These are phyloP conservation scores for Berkeleyomyces basicola DNA, from an alignment of 2,329 filamentous ascomycete genomes.

Conservation along the genomic window DNA sequence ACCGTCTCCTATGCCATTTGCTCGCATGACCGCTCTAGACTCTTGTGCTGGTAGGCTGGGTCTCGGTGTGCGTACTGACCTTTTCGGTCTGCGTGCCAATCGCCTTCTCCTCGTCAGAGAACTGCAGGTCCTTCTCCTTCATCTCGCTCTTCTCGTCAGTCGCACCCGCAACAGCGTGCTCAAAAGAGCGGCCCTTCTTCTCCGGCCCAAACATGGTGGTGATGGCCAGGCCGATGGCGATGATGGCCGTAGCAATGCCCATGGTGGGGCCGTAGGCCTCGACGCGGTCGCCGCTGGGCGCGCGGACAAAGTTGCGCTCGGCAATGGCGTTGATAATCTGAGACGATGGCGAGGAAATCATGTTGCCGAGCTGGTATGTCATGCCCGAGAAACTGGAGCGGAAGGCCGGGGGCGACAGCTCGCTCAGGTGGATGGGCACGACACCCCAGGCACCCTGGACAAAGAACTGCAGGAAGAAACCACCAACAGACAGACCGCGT, in stretches of 20 bases:
- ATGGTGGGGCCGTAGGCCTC: constrained; percentile 61
- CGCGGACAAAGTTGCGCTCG: constrained; percentile 41
- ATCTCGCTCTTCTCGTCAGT: background rate
- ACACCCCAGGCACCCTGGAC: constrained; percentile 64
- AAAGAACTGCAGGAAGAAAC: constrained; percentile 66
- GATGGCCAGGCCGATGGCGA: constrained; percentile 49
- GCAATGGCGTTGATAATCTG: constrained; percentile 65
- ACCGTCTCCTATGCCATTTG: no score
- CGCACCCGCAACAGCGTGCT: constrained; percentile 32
- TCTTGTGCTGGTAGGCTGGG: background rate
- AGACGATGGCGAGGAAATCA: constrained; percentile 50
- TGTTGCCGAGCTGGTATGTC: constrained; percentile 61
- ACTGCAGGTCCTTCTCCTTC: constrained; percentile 14
- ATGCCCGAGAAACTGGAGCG: constrained; percentile 61
- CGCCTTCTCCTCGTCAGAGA: constrained; percentile 12
- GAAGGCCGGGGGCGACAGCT: constrained; percentile 55
- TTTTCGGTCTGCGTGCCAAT: constrained; percentile 1
- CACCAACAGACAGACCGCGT: constrained; percentile 40
- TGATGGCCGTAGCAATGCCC: constrained; percentile 62
- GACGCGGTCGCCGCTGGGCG: constrained; percentile 36
- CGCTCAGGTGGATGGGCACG: constrained; percentile 65
- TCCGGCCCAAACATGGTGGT: constrained; percentile 58
- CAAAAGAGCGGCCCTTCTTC: constrained; percentile 55
- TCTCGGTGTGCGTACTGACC: background rate
- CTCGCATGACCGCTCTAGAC: no score